These are phyloP conservation scores for Candolleomyces eurysporus DNA, from an alignment of 768 basidiomycete species.

Conservation along the genomic window DNA sequence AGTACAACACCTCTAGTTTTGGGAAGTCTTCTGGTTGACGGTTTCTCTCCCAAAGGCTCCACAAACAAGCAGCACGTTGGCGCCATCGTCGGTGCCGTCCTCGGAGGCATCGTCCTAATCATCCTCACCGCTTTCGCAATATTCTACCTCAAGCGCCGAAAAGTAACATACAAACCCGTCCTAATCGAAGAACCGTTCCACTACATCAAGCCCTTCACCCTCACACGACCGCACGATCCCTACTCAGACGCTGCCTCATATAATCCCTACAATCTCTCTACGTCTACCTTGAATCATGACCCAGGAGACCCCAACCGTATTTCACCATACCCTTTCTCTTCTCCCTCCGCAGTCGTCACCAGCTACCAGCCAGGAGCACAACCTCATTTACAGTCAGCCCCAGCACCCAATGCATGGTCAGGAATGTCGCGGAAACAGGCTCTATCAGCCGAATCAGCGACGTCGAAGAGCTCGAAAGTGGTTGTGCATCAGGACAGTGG, in stretches of 20 bases:
- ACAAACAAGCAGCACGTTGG: not conserved
- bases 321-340: not conserved
- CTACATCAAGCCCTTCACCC: slow-evolving; percentile 3
- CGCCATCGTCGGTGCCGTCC: not conserved
- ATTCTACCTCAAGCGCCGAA: no score
- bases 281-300: not conserved
- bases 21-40: not conserved
- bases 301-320: not conserved
- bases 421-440: not conserved
- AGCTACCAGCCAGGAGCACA: not conserved
- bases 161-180: not conserved
- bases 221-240: not conserved
- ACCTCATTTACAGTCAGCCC: not conserved
- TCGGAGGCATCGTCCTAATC: not conserved
- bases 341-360: not conserved
- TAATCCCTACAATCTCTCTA: not conserved
- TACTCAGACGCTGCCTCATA: not conserved
- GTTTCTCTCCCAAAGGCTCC: not conserved
- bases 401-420: not conserved
- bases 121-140: not conserved
- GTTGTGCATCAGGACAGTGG: slow-evolving; percentile 1
- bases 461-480: not conserved
- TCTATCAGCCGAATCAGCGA: not conserved
- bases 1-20: not conserved
- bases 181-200: slow-evolving; percentile 2